Evolutionary conservation across 371 early-diverging fungal species (phyloP).

Genomic region (Cokeromyces recurvatus): DNA sequence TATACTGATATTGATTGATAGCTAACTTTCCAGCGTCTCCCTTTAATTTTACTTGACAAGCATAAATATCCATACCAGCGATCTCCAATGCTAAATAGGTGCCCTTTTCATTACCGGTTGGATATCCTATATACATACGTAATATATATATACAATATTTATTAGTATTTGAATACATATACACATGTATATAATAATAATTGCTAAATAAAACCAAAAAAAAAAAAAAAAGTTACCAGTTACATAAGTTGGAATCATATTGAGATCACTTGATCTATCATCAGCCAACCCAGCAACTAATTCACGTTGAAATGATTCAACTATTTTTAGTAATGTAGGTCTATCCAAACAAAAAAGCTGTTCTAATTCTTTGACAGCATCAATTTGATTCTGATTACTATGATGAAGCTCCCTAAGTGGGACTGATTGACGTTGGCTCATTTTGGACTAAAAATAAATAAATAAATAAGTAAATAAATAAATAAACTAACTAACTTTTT

Average conservation of each 20-base stretch:
- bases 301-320: constrained; percentile 29
- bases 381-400: constrained; percentile 14
- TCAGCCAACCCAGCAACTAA: constrained; percentile 35
- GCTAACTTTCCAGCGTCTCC: constrained; percentile 45
- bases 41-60: constrained; percentile 45
- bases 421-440: constrained; percentile 21
- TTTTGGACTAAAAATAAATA: background rate
- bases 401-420: constrained; percentile 15
- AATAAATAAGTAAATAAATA: no score
- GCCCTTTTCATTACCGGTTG: constrained; percentile 85
- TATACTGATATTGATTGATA: constrained; percentile 61
- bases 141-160: no score
- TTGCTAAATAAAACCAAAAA: no score
- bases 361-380: constrained; percentile 28
- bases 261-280: constrained; percentile 44
- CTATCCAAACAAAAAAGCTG: constrained; percentile 25
- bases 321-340: constrained; percentile 18
- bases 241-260: constrained; percentile 51
- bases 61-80: constrained; percentile 72
- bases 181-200: no score
- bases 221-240: constrained; percentile 25
- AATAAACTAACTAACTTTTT: no score
- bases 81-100: constrained; percentile 90
- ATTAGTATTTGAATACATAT: background rate
- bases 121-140: no score